phyloP scores from a whole-genome alignment of 139 green algal genomes.

The Marvania coccoides region DNA sequence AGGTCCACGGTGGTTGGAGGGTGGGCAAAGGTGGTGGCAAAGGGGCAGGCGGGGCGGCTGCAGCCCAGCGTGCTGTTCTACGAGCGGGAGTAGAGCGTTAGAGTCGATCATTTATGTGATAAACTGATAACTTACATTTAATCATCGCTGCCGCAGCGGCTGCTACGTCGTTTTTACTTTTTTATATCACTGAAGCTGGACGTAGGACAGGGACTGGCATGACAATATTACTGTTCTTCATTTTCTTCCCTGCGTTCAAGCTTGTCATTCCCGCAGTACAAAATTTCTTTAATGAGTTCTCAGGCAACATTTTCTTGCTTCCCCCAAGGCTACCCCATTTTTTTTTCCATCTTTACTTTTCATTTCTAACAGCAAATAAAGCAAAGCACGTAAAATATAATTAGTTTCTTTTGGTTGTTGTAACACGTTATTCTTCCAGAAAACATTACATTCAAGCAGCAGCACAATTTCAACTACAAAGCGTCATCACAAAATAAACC shows the following conservation, averaged over 20 bases:
- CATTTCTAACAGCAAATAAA: too few relatives aligned
- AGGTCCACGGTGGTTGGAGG: constrained; percentile 15
- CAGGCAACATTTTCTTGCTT: too few relatives aligned
- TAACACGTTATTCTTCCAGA: too few relatives aligned
- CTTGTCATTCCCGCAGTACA: neutral
- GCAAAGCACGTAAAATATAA: too few relatives aligned
- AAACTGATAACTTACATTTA: neutral
- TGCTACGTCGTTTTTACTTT: too few relatives aligned
- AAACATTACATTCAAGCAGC: too few relatives aligned
- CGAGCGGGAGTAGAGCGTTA: neutral
- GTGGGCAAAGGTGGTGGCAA: neutral
- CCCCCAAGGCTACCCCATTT: too few relatives aligned
- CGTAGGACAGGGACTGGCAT: neutral
- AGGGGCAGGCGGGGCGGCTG: neutral
- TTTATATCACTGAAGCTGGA: neutral
- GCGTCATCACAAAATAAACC: too few relatives aligned
- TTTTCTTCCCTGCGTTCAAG: neutral
- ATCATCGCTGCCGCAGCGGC: neutral
- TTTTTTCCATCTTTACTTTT: too few relatives aligned
- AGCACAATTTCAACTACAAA: too few relatives aligned
- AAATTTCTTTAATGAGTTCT: too few relatives aligned
- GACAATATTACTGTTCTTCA: neutral
- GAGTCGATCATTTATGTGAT: neutral
- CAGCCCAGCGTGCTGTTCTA: constrained; percentile 12
- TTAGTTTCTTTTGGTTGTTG: too few relatives aligned